Evolutionary conservation across 1,139 yeast species (phyloP), one percentile per base, ranked within the genome.

Genomic region (Protomyces inundatus): DNA sequence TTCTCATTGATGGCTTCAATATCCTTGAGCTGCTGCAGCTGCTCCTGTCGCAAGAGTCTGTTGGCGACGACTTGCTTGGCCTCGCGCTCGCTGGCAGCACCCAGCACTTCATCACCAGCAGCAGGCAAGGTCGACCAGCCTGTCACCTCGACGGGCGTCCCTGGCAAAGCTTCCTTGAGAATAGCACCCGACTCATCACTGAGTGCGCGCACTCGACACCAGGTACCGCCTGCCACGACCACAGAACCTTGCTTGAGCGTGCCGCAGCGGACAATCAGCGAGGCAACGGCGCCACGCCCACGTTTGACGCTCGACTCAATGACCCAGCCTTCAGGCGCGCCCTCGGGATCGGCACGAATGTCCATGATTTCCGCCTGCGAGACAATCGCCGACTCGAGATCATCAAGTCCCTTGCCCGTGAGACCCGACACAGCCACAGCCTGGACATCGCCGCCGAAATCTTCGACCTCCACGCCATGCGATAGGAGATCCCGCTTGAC

Each of bases 71-170:
- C 96, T 69, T 84, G 84, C 70, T 89, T 91, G 10, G 96, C 97
- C 52, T 79, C 74, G 37, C 82, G 80, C 72, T 91, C 98, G 69
- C 78, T 82, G 66, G 82, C 81, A 6, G 95, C 96, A 72, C 90
- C 87, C 6, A 93, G 74, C 0, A 88, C 84, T 69, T 84, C 84
- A 68, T 90, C 97, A 1, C 99, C 99, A 30, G 96, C 95, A 61
- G 84, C 88, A 0, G 98, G 98, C 55, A 90, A 77, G 50, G 86
- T 93, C 72, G 88, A 90, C 98, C 98, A 93, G 0, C 99, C 98
- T 75, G 90, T 82, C 4, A 93, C 80, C 71, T 90, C 96, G 0
- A 90, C 96, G 0, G 98, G 97, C 2, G 88, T 86, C 0, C 97
- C 88, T 0, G 99, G 98, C 0, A 84, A 84, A 0, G 97, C 98